These are phyloP conservation scores for Gaeumannomyces sp. DNA, from an alignment of 2,329 filamentous ascomycete species.

Conservation along the genomic window DNA sequence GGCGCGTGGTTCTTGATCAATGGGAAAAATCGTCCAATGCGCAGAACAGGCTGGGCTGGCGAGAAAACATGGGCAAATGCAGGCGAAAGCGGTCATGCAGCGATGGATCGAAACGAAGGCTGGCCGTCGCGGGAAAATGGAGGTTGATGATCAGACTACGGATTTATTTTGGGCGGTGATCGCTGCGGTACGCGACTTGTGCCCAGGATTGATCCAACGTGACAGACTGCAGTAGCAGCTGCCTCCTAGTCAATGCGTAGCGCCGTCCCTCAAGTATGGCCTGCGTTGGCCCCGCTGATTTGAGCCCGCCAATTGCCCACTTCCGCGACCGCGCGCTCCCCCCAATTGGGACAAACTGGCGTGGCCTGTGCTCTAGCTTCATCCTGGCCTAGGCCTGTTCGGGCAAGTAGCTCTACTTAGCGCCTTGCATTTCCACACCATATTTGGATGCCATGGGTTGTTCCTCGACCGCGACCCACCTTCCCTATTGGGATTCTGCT, in stretches of 20 bases:
- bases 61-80: neutral
- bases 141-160: neutral
- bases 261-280: neutral
- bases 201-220: neutral
- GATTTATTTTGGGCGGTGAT: constrained; percentile 1
- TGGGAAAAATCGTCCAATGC: neutral
- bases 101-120: neutral
- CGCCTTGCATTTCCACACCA: neutral
- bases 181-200: neutral
- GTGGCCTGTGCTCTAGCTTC: neutral
- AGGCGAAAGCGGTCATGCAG: neutral
- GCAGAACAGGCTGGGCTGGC: neutral
- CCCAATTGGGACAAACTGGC: neutral
- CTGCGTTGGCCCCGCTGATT: neutral
- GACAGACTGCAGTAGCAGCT: neutral
- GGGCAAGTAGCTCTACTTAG: neutral
- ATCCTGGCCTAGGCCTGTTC: neutral
- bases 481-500: neutral
- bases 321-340: no score
- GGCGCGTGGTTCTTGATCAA: neutral
- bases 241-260: neutral
- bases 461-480: neutral
- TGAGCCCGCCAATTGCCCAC: neutral
- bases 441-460: no score
- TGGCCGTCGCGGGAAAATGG: neutral